phyloP scores from a whole-genome alignment of 192 early-diverging fungal genomes.

The Mortierella hygrophila region DNA sequence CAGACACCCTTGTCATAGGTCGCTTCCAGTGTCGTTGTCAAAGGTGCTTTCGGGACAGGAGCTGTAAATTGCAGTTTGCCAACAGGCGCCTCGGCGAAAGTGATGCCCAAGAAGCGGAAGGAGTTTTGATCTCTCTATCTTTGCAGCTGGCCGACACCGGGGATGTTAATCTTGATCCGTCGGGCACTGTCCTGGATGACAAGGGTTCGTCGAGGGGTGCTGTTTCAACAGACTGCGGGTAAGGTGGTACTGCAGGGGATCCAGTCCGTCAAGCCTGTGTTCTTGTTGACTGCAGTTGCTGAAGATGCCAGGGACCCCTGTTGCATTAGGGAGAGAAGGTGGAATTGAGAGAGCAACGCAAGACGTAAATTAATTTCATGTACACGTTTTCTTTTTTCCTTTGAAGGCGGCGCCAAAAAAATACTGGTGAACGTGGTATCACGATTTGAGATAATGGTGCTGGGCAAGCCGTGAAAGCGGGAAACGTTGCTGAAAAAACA shows the following conservation, averaged over 20 bases:
- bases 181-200: slow-evolving; percentile 14
- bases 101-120: slow-evolving; percentile 56
- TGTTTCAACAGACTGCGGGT: slow-evolving; percentile 10
- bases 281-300: slow-evolving; percentile 16
- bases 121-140: slow-evolving; percentile 11
- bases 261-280: background rate
- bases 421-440: no score
- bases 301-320: background rate
- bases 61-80: slow-evolving; percentile 53
- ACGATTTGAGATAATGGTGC: no score
- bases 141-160: slow-evolving; percentile 5
- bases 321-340: background rate
- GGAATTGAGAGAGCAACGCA: background rate
- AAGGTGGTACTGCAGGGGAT: slow-evolving; percentile 12
- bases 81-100: slow-evolving; percentile 57
- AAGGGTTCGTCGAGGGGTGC: background rate
- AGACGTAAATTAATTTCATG: no score
- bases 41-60: slow-evolving; percentile 38
- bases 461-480: no score
- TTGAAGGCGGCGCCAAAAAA: no score
- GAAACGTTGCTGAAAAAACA: no score
- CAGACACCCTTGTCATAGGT: slow-evolving; percentile 15
- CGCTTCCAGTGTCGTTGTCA: slow-evolving; percentile 14
- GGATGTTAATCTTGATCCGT: slow-evolving; percentile 25
- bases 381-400: no score